Conservation (phyloP, 306 rosid genomes). For the Luffa acutangula region DNA sequence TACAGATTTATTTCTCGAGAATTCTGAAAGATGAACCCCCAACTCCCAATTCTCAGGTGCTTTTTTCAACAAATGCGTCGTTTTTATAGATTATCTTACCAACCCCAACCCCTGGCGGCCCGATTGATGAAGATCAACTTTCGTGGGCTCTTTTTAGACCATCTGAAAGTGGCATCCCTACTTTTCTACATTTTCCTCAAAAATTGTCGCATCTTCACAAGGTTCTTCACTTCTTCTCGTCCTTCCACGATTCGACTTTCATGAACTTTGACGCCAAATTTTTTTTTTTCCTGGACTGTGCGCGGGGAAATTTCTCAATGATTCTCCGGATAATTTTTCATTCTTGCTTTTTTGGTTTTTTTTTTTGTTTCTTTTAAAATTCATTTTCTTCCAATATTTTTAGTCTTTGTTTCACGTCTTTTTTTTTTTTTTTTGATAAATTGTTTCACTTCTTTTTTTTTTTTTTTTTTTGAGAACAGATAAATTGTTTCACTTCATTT, state of each 20-base stretch:
- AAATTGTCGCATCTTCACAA: background rate
- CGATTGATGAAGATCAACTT: background rate
- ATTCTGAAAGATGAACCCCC: background rate
- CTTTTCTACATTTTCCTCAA: background rate
- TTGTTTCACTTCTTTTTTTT: no score
- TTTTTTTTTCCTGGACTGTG: background rate
- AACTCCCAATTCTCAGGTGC: background rate
- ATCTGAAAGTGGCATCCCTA: background rate
- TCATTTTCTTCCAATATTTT: no score
- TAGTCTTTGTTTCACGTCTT: no score
- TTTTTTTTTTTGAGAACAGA: no score
- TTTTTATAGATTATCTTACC: background rate
- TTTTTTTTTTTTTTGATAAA: no score
- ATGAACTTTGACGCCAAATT: background rate
- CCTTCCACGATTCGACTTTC: background rate
- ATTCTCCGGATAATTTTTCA: no score
- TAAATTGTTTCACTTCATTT: no score
- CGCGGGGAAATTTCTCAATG: background rate
- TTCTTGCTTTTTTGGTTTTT: no score
- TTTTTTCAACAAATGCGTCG: background rate
- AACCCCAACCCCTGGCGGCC: slow-evolving; percentile 8
- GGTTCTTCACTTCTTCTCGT: background rate
- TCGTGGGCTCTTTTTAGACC: background rate
- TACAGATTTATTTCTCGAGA: background rate
- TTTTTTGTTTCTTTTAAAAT: no score